Evolutionary conservation across 192 early-diverging fungal species (phyloP).

Genomic region (Coemansia sp.): DNA sequence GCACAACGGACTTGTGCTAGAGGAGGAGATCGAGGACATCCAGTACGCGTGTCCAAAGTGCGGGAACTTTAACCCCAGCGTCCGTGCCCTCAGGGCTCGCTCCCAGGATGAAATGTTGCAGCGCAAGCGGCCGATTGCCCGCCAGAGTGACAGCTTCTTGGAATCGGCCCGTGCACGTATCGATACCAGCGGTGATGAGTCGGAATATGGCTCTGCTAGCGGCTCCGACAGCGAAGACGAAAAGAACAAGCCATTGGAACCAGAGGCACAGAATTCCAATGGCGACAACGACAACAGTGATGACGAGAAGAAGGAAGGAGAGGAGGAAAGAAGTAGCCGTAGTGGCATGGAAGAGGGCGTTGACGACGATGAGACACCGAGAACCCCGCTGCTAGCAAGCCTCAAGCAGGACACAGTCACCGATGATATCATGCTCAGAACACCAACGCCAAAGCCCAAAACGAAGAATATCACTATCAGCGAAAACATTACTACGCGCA

Average conservation of each 20-base stretch:
- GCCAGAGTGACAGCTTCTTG: not conserved
- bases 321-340: not conserved
- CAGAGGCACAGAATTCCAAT: not conserved
- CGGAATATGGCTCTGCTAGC: not conserved
- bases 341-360: not conserved
- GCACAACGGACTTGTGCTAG: conserved; percentile 89
- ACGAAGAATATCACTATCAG: not conserved
- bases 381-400: not conserved
- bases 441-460: not conserved
- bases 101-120: conserved; percentile 10
- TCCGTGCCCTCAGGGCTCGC: conserved; percentile 14
- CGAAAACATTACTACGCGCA: conserved; percentile 8
- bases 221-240: not conserved
- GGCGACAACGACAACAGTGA: not conserved
- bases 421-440: not conserved
- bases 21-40: conserved; percentile 74
- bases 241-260: not conserved
- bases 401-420: not conserved
- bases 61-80: conserved; percentile 52
- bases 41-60: conserved; percentile 57
- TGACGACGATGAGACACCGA: conserved; percentile 7
- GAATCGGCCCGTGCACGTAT: not conserved
- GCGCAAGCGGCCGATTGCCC: not conserved
- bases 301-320: not conserved
- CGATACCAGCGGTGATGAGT: not conserved